Conservation (phyloP, 2,329 filamentous ascomycete species). For the Apiospora sp. region DNA sequence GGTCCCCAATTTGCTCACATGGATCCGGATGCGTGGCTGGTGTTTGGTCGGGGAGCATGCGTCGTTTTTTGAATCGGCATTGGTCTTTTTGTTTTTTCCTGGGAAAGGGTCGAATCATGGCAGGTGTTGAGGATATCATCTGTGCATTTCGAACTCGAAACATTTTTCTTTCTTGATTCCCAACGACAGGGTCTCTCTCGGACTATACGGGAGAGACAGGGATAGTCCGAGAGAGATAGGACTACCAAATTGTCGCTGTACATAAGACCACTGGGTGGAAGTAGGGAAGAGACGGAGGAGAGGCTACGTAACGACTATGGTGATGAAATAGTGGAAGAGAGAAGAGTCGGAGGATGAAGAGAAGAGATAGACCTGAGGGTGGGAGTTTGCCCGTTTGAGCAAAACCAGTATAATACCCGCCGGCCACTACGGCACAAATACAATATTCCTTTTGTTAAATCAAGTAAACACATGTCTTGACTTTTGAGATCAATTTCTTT, state of each 20-base stretch:
- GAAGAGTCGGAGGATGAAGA: not conserved
- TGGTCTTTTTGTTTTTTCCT: conserved; percentile 10
- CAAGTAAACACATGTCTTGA: not conserved
- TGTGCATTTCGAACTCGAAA: conserved; percentile 10
- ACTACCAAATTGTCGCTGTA: conserved; percentile 13
- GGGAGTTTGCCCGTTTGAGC: not conserved
- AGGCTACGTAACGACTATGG: conserved; percentile 3
- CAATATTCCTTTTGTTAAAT: conserved; percentile 23
- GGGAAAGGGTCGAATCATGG: conserved; percentile 8
- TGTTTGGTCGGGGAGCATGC: conserved; percentile 20
- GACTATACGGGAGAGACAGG: not conserved
- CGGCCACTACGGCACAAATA: conserved; percentile 15
- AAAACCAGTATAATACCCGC: conserved; percentile 22
- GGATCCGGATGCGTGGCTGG: conserved; percentile 16
- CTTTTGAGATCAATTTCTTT: not conserved
- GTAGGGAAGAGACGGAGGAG: not conserved
- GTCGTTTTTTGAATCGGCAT: conserved; percentile 21
- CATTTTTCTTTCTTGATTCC: conserved; percentile 16
- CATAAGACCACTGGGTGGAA: conserved; percentile 12
- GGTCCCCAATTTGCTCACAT: not conserved
- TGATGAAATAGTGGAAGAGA: conserved; percentile 2
- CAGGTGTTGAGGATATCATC: conserved; percentile 21
- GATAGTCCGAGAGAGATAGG: not conserved
- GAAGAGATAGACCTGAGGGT: not conserved
- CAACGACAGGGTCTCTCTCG: not conserved